A percentile compares a stretch with the other conserved stretches of the same genome.
Conservation (phyloP, 1,139 yeast species). For the Suhomyces chickasaworum region DNA sequence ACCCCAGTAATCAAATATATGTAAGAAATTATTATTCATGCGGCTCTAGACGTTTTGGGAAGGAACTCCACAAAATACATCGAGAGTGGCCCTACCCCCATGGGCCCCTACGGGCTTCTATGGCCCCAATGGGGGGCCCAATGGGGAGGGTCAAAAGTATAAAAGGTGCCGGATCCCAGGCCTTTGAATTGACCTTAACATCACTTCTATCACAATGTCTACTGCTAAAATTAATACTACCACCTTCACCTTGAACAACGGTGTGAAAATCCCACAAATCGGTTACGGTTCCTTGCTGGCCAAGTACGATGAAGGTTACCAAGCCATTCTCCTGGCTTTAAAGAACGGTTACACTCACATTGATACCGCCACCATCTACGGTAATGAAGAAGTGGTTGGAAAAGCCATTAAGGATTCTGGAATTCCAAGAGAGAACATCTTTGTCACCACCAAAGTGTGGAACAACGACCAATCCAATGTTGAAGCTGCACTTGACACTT, state of each 20-base stretch:
- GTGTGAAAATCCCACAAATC: conserved; percentile 63
- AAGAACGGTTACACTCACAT: conserved; percentile 75
- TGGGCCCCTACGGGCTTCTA: no score
- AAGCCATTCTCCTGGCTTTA: conserved; percentile 64
- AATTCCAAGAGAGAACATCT: conserved; percentile 68
- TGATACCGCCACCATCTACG: conserved; percentile 73
- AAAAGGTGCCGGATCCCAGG: no score
- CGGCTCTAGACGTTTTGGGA: not conserved
- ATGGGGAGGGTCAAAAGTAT: no score
- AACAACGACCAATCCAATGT: conserved; percentile 64
- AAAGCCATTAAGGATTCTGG: conserved; percentile 63
- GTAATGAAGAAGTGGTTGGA: conserved; percentile 71
- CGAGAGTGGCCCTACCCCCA: not conserved
- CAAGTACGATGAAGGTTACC: conserved; percentile 58
- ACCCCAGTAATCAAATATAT: no score
- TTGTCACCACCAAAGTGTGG: conserved; percentile 82
- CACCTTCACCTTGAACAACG: conserved; percentile 56
- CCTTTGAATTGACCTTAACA: no score
- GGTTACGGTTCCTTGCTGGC: conserved; percentile 86
- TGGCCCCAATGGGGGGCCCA: no score
- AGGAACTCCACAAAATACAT: not conserved
- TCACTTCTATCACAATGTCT: conserved; percentile 8
- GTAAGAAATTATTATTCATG: not conserved
- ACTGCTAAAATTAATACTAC: conserved; percentile 22
- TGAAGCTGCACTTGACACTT: conserved; percentile 57